Evolutionary conservation across 257 asterid genomes (phyloP), one percentile per base, ranked within the genome.

Genomic region (Capsicum baccatum): DNA sequence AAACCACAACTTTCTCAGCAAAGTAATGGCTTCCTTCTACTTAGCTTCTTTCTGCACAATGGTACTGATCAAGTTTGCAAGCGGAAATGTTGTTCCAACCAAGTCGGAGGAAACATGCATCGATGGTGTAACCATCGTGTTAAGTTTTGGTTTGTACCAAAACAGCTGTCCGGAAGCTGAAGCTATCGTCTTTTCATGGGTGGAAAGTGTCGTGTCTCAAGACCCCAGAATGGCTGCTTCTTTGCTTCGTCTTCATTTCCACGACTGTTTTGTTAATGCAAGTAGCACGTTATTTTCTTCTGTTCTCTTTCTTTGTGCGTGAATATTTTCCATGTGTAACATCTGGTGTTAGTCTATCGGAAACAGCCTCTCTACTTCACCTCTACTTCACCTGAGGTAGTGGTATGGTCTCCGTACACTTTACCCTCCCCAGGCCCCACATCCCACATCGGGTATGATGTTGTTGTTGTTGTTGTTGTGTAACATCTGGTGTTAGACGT

Each of bases 221-320:
- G 95, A 96, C 73, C 98, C 97, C 0, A 88, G 99, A 82, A 93
- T 94, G 95, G 94, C 98, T 8, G 99, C 98, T 37, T 96, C 99
- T 17, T 86, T 95, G 89, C 95, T 96, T 47, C 97, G 98, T 6
- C 97, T 96, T 39, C 98, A 96, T 87, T 96, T 96, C 88, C 99
- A 96, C 1, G 98, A 96, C 56, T 96, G 97, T 83, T 90, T 96
- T 21, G 98, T 96, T 6, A 94, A 94, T 90, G 99, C 91, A 92
- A 82, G 98, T 86, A 11, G 2, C 70, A 64, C 9, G 10, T 57
- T 16, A 9, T 44, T 47, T 15, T 15, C 12, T 21, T 66, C 13
- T 17, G 47, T 0, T 3, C 33, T 47, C 64, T 26, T 64, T 42
- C 33, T 26, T 26, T 26, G 33, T 11, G 44, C 7, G 17, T 11